Evolutionary conservation across 805 yeast genomes (phyloP).

Genomic region (Candida caryicola): DNA sequence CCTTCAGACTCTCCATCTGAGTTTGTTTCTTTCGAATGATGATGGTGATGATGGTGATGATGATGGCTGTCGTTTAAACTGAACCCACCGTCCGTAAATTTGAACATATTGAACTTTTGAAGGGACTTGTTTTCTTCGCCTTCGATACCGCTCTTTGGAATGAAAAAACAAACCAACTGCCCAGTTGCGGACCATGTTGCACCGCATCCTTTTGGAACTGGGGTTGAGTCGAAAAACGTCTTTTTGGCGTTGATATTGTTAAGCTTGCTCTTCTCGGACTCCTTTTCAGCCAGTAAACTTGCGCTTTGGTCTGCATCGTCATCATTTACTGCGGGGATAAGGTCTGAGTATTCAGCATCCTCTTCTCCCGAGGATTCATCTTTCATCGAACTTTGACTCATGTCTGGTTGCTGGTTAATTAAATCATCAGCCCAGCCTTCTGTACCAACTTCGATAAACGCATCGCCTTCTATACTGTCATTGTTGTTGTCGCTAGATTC

Average conservation of each 20-base stretch:
- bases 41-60: slow-evolving; percentile 15
- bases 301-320: slow-evolving; percentile 25
- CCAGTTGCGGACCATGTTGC: slow-evolving; percentile 85
- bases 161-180: slow-evolving; percentile 76
- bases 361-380: slow-evolving; percentile 26
- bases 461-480: slow-evolving; percentile 21
- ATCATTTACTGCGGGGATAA: slow-evolving; percentile 43
- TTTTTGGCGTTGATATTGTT: slow-evolving; percentile 9
- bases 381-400: slow-evolving; percentile 11
- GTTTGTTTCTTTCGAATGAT: slow-evolving; percentile 1
- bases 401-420: slow-evolving; percentile 35
- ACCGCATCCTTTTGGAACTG: slow-evolving; percentile 91
- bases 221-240: slow-evolving; percentile 68
- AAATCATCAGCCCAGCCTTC: slow-evolving; percentile 45
- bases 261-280: not conserved
- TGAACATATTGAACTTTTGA: slow-evolving; percentile 46
- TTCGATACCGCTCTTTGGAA: slow-evolving; percentile 43
- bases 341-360: slow-evolving; percentile 21
- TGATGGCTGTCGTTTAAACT: slow-evolving; percentile 23
- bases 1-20: slow-evolving; percentile 13
- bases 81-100: slow-evolving; percentile 50
- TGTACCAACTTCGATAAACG: slow-evolving; percentile 32
- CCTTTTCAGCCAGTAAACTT: slow-evolving; percentile 16
- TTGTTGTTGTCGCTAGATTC: slow-evolving; percentile 19
- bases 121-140: slow-evolving; percentile 38